A percentile compares a stretch with the other conserved stretches of the same genome.
Conservation (phyloP, 805 yeast species). For the Wickerhamiella occidentalis region DNA sequence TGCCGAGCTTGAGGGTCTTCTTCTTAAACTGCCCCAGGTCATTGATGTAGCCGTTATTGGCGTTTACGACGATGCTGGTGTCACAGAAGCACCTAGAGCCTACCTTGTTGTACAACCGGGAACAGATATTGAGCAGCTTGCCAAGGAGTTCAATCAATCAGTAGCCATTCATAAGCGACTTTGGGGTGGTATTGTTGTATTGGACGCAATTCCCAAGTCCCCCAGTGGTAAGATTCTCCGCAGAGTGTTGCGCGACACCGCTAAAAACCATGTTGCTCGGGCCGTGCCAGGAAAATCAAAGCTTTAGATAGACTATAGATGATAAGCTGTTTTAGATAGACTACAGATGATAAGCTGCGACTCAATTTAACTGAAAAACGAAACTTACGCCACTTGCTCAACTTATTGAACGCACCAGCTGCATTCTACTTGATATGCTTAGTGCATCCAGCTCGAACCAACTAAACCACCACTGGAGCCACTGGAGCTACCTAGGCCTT, state of each 20-base stretch:
- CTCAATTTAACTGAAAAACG: too few species aligned
- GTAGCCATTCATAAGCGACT: constrained; percentile 27
- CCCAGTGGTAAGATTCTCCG: constrained; percentile 91
- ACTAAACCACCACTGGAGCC: too few species aligned
- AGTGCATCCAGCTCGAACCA: too few species aligned
- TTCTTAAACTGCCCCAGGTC: constrained; percentile 61
- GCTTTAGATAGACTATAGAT: background rate
- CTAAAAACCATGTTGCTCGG: constrained; percentile 27
- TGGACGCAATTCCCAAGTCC: constrained; percentile 80
- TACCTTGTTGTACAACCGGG: constrained; percentile 20
- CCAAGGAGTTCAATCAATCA: constrained; percentile 23
- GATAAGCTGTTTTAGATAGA: background rate
- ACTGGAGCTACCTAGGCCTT: too few species aligned
- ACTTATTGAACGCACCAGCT: too few species aligned
- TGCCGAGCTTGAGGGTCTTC: constrained; percentile 84
- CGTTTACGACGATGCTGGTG: constrained; percentile 50
- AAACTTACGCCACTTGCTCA: too few species aligned
- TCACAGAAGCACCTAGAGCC: constrained; percentile 43
- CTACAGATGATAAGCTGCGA: too few species aligned
- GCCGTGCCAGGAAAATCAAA: constrained; percentile 38
- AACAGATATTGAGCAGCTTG: constrained; percentile 20
- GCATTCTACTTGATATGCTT: too few species aligned
- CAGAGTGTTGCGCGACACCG: constrained; percentile 61
- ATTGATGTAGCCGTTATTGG: constrained; percentile 86
- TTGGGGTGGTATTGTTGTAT: constrained; percentile 43